Evolutionary conservation across 1,284 basidiomycete genomes (phyloP), one percentile per base, ranked within the genome.

Genomic region (Violaceomyces palustris): DNA sequence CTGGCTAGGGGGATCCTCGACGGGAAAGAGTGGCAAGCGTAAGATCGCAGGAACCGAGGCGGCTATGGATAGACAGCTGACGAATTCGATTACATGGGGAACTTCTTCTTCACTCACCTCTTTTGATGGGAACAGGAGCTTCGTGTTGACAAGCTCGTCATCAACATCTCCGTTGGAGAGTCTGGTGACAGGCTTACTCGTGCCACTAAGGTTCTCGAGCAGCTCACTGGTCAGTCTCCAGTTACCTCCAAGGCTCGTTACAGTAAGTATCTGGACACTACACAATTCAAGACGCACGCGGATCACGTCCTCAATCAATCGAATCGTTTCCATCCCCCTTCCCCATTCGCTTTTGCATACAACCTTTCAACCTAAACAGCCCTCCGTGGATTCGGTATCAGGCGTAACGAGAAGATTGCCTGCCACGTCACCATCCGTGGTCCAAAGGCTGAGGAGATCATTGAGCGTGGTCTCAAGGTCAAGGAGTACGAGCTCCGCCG

Each of bases 141-240:
- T 71, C 83, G 83, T 72, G 92, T 97, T 75, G 92, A 96, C 80
- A 97, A 98, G 83, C 86, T 98, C 76, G 92, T 97, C 80, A 91
- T 98, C 83, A 98, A 98, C 85, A 98, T 98, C 79, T 97, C 91
- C 72, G 94, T 98, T 72, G 93, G 94, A 76, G 93, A 97, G 82
- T 96, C 92, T 70, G 93, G 93, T 80, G 93, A 98, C 84, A 84
- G 93, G 77, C 82, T 98, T 70, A 99, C 94, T 66, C 88, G 94
- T 80, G 93, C 93, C 54, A 91, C 93, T 77, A 98, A 98, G 80
- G 93, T 98, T 66, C 82, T 99, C 73, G 94, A 99, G 79, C 94
- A 99, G 79, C 86, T 99, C 60, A 98, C 93, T 67, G 94, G 93
- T 74, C 93, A 98, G 82, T 91, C 93, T 49, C 93, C 94, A 74